These are phyloP conservation scores for Castanea sativa DNA, from an alignment of 306 rosid species.

Conservation along the genomic window DNA sequence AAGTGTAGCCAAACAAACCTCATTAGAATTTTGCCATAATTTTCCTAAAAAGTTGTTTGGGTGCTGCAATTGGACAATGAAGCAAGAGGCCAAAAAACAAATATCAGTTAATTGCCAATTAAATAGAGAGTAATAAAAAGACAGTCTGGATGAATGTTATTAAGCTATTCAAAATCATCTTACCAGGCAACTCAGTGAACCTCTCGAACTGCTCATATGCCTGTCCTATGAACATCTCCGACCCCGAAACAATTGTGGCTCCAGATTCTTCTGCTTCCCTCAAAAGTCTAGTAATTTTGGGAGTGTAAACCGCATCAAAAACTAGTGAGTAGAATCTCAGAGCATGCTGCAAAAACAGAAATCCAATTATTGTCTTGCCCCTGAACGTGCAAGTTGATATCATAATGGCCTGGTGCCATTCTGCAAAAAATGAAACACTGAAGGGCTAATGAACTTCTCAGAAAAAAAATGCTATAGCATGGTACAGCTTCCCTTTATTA, in stretches of 20 bases:
- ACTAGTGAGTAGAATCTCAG: slow-evolving; percentile 68
- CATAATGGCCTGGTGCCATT: slow-evolving; percentile 9
- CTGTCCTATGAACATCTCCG: slow-evolving; percentile 90
- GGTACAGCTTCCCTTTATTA: not conserved
- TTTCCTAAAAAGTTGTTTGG: slow-evolving; percentile 65
- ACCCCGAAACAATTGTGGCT: slow-evolving; percentile 65
- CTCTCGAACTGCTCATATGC: slow-evolving; percentile 78
- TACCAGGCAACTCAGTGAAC: slow-evolving; percentile 92
- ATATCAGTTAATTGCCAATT: slow-evolving; percentile 18
- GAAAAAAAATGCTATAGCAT: not conserved
- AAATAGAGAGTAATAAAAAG: slow-evolving; percentile 10
- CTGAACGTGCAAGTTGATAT: slow-evolving; percentile 20
- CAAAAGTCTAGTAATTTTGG: slow-evolving; percentile 79
- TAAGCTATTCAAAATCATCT: slow-evolving; percentile 8
- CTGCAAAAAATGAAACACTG: slow-evolving; percentile 1
- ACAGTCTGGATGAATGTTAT: slow-evolving; percentile 10
- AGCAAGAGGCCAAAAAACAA: slow-evolving; percentile 13
- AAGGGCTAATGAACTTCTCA: not conserved
- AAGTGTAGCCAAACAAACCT: slow-evolving; percentile 40
- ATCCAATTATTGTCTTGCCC: slow-evolving; percentile 20
- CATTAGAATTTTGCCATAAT: slow-evolving; percentile 44
- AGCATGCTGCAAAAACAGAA: slow-evolving; percentile 63
- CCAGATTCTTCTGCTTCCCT: slow-evolving; percentile 90
- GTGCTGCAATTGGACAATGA: slow-evolving; percentile 58
- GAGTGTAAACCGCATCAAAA: slow-evolving; percentile 92